These are phyloP conservation scores for Mycena rebaudengoi DNA, from an alignment of 768 basidiomycete genomes.

Conservation along the genomic window DNA sequence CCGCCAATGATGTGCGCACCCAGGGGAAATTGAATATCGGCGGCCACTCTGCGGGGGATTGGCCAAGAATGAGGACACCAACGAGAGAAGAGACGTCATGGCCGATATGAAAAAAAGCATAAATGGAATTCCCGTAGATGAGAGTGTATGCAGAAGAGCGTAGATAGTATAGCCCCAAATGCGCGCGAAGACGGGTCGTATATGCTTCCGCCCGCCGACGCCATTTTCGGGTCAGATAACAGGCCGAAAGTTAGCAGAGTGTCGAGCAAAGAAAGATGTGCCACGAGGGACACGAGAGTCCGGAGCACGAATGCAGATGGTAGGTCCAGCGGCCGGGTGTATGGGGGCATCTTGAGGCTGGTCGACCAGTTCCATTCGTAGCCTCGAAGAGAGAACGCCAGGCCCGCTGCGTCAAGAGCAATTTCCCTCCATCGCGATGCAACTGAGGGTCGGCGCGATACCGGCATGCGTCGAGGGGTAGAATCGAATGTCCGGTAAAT, in stretches of 20 bases:
- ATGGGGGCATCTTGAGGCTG: constrained; percentile 49
- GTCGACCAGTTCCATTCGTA: constrained; percentile 69
- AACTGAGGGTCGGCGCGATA: neutral
- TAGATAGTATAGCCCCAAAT: constrained; percentile 43
- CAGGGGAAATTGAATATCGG: constrained; percentile 69
- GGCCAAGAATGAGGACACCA: constrained; percentile 54
- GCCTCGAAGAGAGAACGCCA: constrained; percentile 62
- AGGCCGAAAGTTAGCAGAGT: constrained; percentile 55
- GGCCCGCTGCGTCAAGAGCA: constrained; percentile 55
- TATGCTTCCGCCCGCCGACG: constrained; percentile 49
- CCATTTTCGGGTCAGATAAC: constrained; percentile 52
- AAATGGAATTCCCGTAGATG: constrained; percentile 53
- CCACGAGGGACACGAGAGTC: constrained; percentile 42
- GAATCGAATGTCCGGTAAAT: constrained; percentile 17
- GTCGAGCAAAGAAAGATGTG: constrained; percentile 53
- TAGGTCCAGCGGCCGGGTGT: constrained; percentile 50
- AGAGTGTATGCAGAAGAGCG: constrained; percentile 55
- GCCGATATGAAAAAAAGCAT: constrained; percentile 51
- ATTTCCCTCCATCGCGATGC: constrained; percentile 18
- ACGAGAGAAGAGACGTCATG: constrained; percentile 54
- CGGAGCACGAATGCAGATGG: constrained; percentile 45
- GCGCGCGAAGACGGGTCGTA: constrained; percentile 48
- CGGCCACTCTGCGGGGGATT: constrained; percentile 66
- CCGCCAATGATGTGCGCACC: constrained; percentile 61
- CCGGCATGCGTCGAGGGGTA: constrained; percentile 13